Base-by-base conservation (phyloP, 441 rosid genomes). In the Manihot esculenta region DNA sequence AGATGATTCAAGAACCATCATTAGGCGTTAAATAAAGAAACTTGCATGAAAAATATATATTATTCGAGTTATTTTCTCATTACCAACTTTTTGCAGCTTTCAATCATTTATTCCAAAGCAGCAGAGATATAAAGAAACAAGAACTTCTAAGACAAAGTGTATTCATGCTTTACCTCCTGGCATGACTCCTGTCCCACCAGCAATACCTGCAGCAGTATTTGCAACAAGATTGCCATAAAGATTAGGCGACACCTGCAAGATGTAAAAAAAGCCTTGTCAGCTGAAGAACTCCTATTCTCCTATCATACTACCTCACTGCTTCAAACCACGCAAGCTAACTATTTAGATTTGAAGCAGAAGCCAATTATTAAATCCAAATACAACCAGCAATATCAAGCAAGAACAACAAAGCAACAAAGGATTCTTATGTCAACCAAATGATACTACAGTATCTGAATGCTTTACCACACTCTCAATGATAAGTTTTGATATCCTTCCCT, bases 171-270 rank as follows among this genome's bases (percentile, higher is more conserved):
- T 92, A 91, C 99, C 98, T 91, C 98, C 99, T 27, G 99, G 98
- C 97, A 96, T 96, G 72, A 96, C 90, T 73, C 99, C 97, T 18
- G 98, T 93, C 71, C 99, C 99, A 72, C 99, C 99, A 77, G 99
- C 98, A 78, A 96, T 96, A 79, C 98, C 98, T 58, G 99, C 99
- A 7, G 96, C 97, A 20, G 99, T 96, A 76, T 93, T 96, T 64
- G 97, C 97, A 41, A 96, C 84, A 10, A 96, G 88, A 84, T 93
- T 96, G 30, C 99, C 99, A 24, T 96, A 96, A 21, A 96, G 97
- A 83, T 96, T 96, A 4, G 99, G 99, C 0, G 98, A 93, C 10
- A 96, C 96, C 98, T 89, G 73, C 78, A 83, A 71, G 64, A 64
- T 30, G 38, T 21, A 66, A 56, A 63, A n/a, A 7, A 54, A 50